phyloP scores from a whole-genome alignment of 306 rosid species.

The Quercus engelmannii region DNA sequence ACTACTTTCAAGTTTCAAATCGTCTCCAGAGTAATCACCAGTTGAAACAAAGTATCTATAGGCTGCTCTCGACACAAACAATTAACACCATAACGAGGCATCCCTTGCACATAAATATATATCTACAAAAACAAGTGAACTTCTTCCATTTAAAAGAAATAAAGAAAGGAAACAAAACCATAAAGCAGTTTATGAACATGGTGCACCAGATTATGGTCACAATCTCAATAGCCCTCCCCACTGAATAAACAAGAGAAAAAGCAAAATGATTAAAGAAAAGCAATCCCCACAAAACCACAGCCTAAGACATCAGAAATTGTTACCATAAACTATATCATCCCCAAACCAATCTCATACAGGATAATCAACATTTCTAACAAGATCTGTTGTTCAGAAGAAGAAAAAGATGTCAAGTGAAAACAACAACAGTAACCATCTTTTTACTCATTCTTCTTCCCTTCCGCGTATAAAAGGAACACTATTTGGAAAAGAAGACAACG shows the following conservation, averaged over 20 bases:
- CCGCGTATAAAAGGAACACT: not conserved
- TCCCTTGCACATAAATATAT: not conserved
- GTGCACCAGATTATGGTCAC: not conserved
- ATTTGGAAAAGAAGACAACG: slow-evolving; percentile 17
- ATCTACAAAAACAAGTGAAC: not conserved
- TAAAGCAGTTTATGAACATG: not conserved
- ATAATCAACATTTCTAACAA: not conserved
- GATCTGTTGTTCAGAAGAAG: not conserved
- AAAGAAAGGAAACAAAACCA: not conserved
- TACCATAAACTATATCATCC: slow-evolving; percentile 2
- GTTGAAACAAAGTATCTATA: no score
- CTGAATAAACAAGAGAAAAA: not conserved
- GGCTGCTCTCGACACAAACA: not conserved
- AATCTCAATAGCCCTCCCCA: not conserved
- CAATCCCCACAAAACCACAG: not conserved
- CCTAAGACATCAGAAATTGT: not conserved
- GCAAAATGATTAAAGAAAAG: not conserved
- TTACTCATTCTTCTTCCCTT: slow-evolving; percentile 19
- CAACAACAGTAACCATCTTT: slow-evolving; percentile 12
- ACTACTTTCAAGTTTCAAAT: not conserved
- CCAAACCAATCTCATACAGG: not conserved
- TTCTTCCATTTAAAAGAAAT: not conserved
- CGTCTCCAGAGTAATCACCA: no score
- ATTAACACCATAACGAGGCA: not conserved
- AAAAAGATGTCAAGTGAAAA: slow-evolving; percentile 17